Conservation (phyloP, 2,329 filamentous ascomycete species). For the Parafenestella ontariensis region DNA sequence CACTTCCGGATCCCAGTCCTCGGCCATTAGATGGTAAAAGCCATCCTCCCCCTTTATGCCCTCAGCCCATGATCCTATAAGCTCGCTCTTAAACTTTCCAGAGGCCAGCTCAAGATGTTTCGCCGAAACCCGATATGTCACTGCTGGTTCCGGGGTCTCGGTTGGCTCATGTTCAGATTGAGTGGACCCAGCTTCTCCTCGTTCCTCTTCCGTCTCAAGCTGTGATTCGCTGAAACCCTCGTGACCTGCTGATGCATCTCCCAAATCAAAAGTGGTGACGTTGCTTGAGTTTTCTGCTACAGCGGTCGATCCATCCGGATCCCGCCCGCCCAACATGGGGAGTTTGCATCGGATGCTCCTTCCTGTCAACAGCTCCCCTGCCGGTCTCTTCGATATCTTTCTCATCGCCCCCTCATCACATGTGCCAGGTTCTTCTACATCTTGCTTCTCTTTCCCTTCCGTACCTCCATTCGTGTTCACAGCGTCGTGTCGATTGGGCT, state of each 20-base stretch:
- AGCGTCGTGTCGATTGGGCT: background rate
- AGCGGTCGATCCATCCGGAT: too few species aligned
- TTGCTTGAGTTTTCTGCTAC: background rate
- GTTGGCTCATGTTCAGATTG: background rate
- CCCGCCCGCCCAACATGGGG: too few species aligned
- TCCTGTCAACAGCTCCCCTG: too few species aligned
- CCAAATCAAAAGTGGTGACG: background rate
- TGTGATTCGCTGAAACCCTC: background rate
- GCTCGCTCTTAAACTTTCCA: slow-evolving; percentile 3
- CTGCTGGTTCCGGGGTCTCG: background rate
- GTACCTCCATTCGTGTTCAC: background rate
- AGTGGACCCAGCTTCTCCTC: background rate
- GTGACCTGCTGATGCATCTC: background rate
- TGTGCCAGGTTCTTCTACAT: too few species aligned
- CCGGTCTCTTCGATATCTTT: too few species aligned
- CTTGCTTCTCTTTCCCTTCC: too few species aligned
- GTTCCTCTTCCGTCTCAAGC: background rate
- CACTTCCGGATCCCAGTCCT: slow-evolving; percentile 47
- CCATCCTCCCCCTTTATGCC: slow-evolving; percentile 1
- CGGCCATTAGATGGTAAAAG: slow-evolving; percentile 3
- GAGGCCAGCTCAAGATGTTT: slow-evolving; percentile 6
- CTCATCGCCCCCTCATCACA: background rate
- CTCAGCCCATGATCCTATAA: background rate
- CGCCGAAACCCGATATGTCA: slow-evolving; percentile 6
- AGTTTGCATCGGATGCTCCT: too few species aligned